Evolutionary conservation across 352 stramenopile species (phyloP).

Genomic region (Globisporangium radiosum): DNA sequence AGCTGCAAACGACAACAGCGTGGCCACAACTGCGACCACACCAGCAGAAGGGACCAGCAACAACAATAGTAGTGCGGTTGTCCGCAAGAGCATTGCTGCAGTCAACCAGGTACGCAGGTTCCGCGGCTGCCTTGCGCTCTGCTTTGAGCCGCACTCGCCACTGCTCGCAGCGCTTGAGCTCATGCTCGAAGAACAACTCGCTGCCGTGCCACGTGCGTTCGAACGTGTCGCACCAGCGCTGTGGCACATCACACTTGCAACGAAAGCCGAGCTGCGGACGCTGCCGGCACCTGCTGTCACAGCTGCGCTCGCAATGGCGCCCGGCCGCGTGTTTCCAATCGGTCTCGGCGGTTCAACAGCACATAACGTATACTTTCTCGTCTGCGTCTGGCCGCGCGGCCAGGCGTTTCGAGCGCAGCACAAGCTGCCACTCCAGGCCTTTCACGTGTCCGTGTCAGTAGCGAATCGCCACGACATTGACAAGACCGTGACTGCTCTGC

Average conservation of each 20-base stretch:
- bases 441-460: conserved; percentile 44
- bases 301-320: conserved; percentile 21
- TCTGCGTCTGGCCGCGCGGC: conserved; percentile 54
- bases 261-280: conserved; percentile 37
- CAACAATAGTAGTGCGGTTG: no score
- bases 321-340: conserved; percentile 31
- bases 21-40: no score
- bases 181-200: background rate
- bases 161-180: conserved; percentile 1
- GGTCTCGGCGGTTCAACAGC: conserved; percentile 22
- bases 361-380: conserved; percentile 37
- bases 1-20: no score
- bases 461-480: conserved; percentile 40
- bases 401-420: conserved; percentile 36
- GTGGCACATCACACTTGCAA: conserved; percentile 56
- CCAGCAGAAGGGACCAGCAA: no score
- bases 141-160: conserved; percentile 15
- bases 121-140: conserved; percentile 34
- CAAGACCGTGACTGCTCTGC: conserved; percentile 32
- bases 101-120: conserved; percentile 17
- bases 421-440: conserved; percentile 35
- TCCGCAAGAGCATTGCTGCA: background rate
- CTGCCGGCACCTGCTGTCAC: conserved; percentile 19
- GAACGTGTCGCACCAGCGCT: conserved; percentile 15
- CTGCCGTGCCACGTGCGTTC: conserved; percentile 4